Evolutionary conservation across 805 yeast species (phyloP).

Genomic region (Schwanniomyces yamadae): DNA sequence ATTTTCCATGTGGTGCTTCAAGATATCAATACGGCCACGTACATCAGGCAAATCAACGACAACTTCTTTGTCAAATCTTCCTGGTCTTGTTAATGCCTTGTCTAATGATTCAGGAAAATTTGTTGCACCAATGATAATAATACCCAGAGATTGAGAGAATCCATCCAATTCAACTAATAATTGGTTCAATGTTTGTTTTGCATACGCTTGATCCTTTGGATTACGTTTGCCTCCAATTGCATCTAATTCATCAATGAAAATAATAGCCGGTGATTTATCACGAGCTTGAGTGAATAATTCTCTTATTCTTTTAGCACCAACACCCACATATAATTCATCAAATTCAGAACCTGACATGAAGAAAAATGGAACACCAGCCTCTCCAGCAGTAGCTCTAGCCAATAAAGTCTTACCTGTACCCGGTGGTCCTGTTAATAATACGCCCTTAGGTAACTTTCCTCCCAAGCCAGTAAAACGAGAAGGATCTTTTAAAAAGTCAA

Average conservation of each 20-base stretch:
- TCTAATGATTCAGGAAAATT: conserved; percentile 97
- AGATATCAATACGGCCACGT: conserved; percentile 91
- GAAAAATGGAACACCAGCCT: conserved; percentile 97
- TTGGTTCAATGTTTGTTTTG: conserved; percentile 95
- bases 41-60: conserved; percentile 96
- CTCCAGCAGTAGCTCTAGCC: conserved; percentile 98
- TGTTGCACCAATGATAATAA: conserved; percentile 96
- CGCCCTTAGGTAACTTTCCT: conserved; percentile 97
- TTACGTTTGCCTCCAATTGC: conserved; percentile 98
- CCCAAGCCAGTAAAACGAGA: conserved; percentile 94
- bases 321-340: conserved; percentile 97
- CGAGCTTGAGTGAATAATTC: conserved; percentile 92
- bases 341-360: conserved; percentile 98
- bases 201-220: conserved; percentile 97
- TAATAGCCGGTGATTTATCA: conserved; percentile 93
- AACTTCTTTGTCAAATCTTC: conserved; percentile 94
- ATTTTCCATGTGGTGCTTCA: conserved; percentile 87
- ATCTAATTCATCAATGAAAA: conserved; percentile 96
- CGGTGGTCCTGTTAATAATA: conserved; percentile 94
- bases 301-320: conserved; percentile 96
- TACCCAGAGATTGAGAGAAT: conserved; percentile 86
- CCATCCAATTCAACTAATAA: conserved; percentile 95
- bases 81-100: conserved; percentile 97
- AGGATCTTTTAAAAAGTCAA: conserved; percentile 96
- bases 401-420: conserved; percentile 97